Base-by-base conservation (phyloP, 495 filamentous ascomycete genomes). In the Penicillium samsonianum region DNA sequence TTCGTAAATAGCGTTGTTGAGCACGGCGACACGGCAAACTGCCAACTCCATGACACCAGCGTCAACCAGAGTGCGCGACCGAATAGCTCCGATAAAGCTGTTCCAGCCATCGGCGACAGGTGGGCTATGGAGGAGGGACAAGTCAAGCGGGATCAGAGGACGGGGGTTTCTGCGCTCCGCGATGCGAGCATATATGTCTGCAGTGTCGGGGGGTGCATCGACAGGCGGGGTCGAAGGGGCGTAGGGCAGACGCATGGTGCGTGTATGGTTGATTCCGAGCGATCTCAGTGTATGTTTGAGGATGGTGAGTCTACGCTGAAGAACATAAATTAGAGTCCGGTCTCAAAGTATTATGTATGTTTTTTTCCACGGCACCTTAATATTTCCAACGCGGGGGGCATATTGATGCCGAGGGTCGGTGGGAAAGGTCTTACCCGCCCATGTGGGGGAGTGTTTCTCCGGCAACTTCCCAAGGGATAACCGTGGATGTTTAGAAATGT, bases 31-130 rank as follows among this genome's bases (percentile, higher is more conserved):
- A 22, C 89, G 80, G 59, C 65, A 71, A 16, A 73, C 63, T 7
- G 68, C 69, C n/a, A 74, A 44, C 42, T 74, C 67, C 5, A 72
- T 63, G 12, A 74, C 11, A 86, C 87, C 55, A 82, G 74, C 55
- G 79, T 85, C 57, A 86, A 89, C 55, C 78, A 86, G 5, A 84
- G 69, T 75, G 85, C 87, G 53, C 81, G 80, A 38, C 58, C 89
- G 83, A 33, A 92, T 78, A 31, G 89, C 84, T 50, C 83, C 84
- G 3, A 91, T 75, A 74, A 92, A 90, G 50, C 80, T 72, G 73
- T 91, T 91, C 87, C 87, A 92, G 20, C 89, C 89, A 69, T 88
- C 81, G 0, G 89, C 87, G 0, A 92, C 78, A 6, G 82, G 71
- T 9, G 87, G 87, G 19, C 83, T 78, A 71, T 91, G 89, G 5